These are phyloP conservation scores for Penicillium paneum DNA, from an alignment of 2,329 filamentous ascomycete species.

Conservation along the genomic window DNA sequence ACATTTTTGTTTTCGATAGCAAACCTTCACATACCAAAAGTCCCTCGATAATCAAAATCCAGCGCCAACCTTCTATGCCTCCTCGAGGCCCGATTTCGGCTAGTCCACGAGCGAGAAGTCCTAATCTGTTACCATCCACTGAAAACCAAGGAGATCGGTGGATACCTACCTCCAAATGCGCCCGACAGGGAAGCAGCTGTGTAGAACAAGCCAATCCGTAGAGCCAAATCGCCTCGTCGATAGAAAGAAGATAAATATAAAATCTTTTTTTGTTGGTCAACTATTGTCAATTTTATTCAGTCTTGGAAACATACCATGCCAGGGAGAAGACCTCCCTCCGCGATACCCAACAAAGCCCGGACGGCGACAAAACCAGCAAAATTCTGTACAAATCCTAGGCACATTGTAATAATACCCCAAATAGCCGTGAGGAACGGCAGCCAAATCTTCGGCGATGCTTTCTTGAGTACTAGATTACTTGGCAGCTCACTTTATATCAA, in stretches of 20 bases:
- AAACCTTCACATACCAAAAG: conserved; percentile 27
- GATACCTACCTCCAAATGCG: conserved; percentile 56
- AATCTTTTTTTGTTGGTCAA: conserved; percentile 39
- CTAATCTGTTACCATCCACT: conserved; percentile 20
- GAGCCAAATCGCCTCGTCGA: conserved; percentile 56
- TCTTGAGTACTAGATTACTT: conserved; percentile 62
- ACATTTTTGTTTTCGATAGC: background rate
- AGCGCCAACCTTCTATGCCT: conserved; percentile 57
- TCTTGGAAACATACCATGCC: conserved; percentile 53
- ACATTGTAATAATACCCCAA: conserved; percentile 58
- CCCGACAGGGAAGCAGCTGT: conserved; percentile 64
- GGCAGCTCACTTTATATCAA: conserved; percentile 56
- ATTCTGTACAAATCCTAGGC: conserved; percentile 37
- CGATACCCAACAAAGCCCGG: conserved; percentile 59
- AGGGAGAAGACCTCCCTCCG: conserved; percentile 64
- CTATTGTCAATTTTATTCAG: background rate
- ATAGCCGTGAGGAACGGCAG: conserved; percentile 54
- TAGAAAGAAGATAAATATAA: conserved; percentile 65
- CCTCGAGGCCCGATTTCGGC: conserved; percentile 57
- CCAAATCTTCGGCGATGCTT: conserved; percentile 59
- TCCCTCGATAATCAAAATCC: conserved; percentile 63
- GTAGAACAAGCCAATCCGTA: conserved; percentile 66
- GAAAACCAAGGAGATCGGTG: background rate
- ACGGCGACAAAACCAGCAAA: conserved; percentile 59
- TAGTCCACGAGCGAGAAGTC: conserved; percentile 60